These are phyloP conservation scores for Begonia loranthoides DNA, from an alignment of 306 rosid species.

Conservation along the genomic window DNA sequence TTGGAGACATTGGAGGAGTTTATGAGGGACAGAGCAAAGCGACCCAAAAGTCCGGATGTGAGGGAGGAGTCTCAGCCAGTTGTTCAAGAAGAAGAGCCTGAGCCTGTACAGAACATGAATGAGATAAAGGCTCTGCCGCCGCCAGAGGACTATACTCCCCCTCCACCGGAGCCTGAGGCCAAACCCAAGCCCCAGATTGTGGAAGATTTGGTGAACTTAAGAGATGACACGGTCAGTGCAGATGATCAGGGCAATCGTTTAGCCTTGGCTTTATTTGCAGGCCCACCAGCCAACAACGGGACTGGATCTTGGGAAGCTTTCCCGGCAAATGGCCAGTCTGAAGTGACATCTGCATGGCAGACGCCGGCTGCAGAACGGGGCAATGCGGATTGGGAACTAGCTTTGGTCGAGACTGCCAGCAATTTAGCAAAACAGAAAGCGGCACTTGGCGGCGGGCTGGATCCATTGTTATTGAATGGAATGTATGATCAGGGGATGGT, in stretches of 20 bases:
- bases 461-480: constrained; percentile 76
- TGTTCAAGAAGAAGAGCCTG: constrained; percentile 50
- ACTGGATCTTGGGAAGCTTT: constrained; percentile 98
- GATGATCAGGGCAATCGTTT: constrained; percentile 77
- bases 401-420: constrained; percentile 92
- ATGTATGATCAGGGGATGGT: constrained; percentile 96
- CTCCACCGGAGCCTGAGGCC: constrained; percentile 46
- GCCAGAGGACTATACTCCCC: constrained; percentile 73
- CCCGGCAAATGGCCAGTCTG: constrained; percentile 69
- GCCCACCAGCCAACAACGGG: constrained; percentile 35
- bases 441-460: constrained; percentile 81
- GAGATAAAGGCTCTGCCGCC: constrained; percentile 90
- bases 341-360: constrained; percentile 97
- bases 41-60: constrained; percentile 74
- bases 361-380: constrained; percentile 87
- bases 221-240: constrained; percentile 60
- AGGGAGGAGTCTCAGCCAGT: constrained; percentile 33
- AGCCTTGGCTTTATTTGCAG: constrained; percentile 89
- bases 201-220: constrained; percentile 71
- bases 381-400: constrained; percentile 96
- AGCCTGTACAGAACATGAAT: constrained; percentile 50
- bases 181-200: constrained; percentile 35
- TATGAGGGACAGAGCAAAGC: constrained; percentile 81
- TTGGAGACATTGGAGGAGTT: constrained; percentile 94
- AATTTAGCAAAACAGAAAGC: constrained; percentile 60